Conservation (phyloP, 106 monocot genomes). For the Platanthera zijinensis region DNA sequence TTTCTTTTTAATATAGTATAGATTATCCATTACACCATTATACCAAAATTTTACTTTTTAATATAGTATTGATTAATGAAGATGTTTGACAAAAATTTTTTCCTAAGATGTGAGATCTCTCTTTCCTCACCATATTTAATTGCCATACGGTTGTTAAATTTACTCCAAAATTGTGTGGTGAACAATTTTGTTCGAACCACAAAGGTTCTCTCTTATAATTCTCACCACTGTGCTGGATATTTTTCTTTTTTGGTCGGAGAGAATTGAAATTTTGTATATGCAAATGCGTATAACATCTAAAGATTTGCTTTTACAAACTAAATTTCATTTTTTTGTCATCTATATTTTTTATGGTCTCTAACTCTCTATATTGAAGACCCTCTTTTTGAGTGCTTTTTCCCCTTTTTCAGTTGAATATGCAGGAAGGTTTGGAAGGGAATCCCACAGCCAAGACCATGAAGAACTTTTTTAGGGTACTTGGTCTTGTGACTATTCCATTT, state of each 20-base stretch:
- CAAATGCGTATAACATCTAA: not conserved
- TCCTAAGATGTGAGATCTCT: too few species aligned
- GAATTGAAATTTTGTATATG: not conserved
- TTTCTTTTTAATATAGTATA: too few species aligned
- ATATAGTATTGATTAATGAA: too few species aligned
- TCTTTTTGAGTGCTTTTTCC: slow-evolving; percentile 1
- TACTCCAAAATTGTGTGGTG: not conserved
- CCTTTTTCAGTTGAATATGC: slow-evolving; percentile 43
- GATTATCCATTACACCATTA: too few species aligned
- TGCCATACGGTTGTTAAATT: too few species aligned
- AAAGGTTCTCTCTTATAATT: not conserved
- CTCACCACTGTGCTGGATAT: not conserved
- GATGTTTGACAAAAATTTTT: too few species aligned
- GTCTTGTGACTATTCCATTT: slow-evolving; percentile 51
- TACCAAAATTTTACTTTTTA: too few species aligned
- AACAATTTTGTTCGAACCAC: not conserved
- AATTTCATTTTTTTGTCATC: not conserved
- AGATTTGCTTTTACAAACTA: not conserved
- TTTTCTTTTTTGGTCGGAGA: not conserved
- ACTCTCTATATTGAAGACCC: not conserved
- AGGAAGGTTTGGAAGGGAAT: slow-evolving; percentile 80
- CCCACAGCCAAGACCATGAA: slow-evolving; percentile 55
- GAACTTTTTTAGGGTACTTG: slow-evolving; percentile 51
- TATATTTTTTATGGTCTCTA: not conserved
- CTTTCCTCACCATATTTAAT: too few species aligned